Percentiles rank a stretch among this genome's conserved stretches.
These are phyloP conservation scores for Pezicula neosporulosa DNA, from an alignment of 2,329 filamentous ascomycete species.

Conservation along the genomic window DNA sequence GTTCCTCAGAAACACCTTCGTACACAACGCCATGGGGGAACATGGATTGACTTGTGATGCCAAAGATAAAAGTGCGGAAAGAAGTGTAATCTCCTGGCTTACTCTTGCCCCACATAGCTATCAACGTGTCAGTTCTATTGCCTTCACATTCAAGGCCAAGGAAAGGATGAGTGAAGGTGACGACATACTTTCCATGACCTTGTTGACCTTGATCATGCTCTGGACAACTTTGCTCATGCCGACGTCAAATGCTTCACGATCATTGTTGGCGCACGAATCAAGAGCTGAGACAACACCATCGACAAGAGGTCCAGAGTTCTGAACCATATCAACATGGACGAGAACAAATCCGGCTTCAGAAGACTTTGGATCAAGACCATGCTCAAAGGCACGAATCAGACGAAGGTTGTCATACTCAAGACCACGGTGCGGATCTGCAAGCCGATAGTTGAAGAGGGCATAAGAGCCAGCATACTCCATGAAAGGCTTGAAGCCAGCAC, in stretches of 20 bases:
- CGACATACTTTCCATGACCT: constrained; percentile 68
- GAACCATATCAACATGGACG: constrained; percentile 94
- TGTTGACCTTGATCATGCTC: constrained; percentile 68
- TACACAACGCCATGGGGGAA: constrained; percentile 91
- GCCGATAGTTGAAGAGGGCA: constrained; percentile 65
- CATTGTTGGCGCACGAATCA: constrained; percentile 44
- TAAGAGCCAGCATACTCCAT: constrained; percentile 79
- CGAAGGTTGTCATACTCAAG: constrained; percentile 68
- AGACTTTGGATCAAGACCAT: constrained; percentile 78
- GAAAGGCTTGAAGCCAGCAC: constrained; percentile 78
- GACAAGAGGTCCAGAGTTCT: constrained; percentile 75
- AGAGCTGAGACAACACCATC: constrained; percentile 68
- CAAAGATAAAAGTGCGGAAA: constrained; percentile 96
- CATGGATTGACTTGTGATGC: constrained; percentile 90
- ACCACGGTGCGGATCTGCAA: constrained; percentile 51
- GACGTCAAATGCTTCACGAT: constrained; percentile 59
- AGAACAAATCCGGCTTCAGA: constrained; percentile 96
- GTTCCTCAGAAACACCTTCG: constrained; percentile 74
- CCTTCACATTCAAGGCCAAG: constrained; percentile 2
- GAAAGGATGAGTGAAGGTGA: background rate
- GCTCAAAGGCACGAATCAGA: constrained; percentile 86
- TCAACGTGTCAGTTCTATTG: constrained; percentile 24
- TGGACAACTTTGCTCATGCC: constrained; percentile 59
- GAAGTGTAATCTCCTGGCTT: constrained; percentile 80
- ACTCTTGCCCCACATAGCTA: constrained; percentile 85